Conservation (phyloP, 83 land plant genomes). For the Picea abies region DNA sequence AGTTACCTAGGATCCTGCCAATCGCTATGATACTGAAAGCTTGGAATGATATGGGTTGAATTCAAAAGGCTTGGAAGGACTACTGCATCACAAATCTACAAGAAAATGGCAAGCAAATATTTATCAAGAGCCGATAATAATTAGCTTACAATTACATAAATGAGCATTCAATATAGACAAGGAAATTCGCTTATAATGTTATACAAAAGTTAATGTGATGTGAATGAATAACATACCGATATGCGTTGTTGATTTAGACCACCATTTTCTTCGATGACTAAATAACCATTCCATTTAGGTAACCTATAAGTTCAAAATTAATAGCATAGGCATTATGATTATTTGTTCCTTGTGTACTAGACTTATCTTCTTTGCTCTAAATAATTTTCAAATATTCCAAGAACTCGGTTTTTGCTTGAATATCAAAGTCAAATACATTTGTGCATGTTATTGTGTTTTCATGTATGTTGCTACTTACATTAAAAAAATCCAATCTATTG, state of each 20-base stretch:
- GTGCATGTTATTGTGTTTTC: neutral
- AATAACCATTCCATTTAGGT: slow-evolving; percentile 75
- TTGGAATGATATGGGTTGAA: slow-evolving; percentile 77
- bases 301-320: slow-evolving; percentile 32
- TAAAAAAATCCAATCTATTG: neutral
- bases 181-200: neutral
- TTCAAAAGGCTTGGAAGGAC: slow-evolving; percentile 82
- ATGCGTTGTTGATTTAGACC: slow-evolving; percentile 76
- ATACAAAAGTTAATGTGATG: neutral
- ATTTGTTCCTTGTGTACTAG: neutral
- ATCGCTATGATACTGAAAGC: slow-evolving; percentile 71
- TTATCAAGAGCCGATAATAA: neutral
- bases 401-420: neutral
- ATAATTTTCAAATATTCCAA: neutral
- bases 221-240: slow-evolving; percentile 39
- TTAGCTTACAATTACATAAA: too few species aligned
- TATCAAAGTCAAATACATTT: neutral
- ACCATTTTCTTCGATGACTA: slow-evolving; percentile 81
- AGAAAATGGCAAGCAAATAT: neutral
- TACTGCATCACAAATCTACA: slow-evolving; percentile 81
- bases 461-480: neutral
- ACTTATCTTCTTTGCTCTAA: neutral
- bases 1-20: slow-evolving; percentile 80
- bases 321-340: neutral
- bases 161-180: neutral